Conservation (phyloP, 192 early-diverging fungal genomes). For the Cladochytrium replicatum region DNA sequence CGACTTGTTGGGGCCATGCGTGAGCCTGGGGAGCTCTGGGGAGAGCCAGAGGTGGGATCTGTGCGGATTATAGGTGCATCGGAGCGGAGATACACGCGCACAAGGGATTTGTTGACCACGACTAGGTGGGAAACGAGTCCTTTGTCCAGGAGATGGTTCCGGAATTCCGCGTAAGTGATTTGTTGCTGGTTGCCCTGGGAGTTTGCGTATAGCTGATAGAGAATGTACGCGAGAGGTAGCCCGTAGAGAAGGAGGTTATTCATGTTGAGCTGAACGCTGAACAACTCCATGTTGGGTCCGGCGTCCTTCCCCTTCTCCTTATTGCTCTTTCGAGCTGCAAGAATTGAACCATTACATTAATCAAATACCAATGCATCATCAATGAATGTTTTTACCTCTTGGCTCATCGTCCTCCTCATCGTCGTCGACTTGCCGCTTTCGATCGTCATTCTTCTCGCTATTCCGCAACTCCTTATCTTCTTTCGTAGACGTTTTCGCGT, state of each 20-base stretch:
- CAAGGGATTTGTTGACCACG: constrained; percentile 79
- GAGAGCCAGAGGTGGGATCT: not conserved
- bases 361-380: no score
- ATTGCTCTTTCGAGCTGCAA: constrained; percentile 13
- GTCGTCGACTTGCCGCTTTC: no score
- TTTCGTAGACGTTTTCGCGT: no score
- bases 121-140: constrained; percentile 86
- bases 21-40: constrained; percentile 2
- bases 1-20: constrained; percentile 8
- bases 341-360: no score
- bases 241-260: constrained; percentile 20
- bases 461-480: no score
- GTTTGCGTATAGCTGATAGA: constrained; percentile 13
- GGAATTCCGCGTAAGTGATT: constrained; percentile 92
- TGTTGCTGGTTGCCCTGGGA: no score
- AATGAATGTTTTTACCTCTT: no score
- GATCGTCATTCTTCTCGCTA: no score
- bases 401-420: no score
- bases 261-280: constrained; percentile 25
- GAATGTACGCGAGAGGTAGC: constrained; percentile 20
- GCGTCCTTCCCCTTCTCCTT: constrained; percentile 14
- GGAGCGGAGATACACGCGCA: constrained; percentile 66
- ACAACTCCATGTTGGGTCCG: constrained; percentile 1
- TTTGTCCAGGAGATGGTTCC: constrained; percentile 76
- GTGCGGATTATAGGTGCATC: constrained; percentile 40